Conservation (phyloP, 768 basidiomycete genomes). For the Tylopilus sp. region DNA sequence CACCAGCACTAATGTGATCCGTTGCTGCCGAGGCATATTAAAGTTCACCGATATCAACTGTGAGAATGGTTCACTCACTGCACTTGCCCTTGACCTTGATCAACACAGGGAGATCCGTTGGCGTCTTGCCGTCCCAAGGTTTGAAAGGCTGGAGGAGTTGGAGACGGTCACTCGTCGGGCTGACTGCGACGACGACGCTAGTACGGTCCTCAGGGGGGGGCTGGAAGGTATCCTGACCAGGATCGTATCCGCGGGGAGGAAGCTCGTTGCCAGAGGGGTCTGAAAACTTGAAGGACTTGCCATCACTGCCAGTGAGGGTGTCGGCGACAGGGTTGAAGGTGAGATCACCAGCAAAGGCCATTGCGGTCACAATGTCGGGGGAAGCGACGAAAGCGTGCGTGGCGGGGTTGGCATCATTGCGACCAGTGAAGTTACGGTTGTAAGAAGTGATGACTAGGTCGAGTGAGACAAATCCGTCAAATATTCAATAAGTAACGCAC, state of each 20-base stretch:
- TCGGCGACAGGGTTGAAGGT: slow-evolving; percentile 97
- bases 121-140: slow-evolving; percentile 92
- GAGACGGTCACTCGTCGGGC: slow-evolving; percentile 83
- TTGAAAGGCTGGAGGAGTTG: slow-evolving; percentile 87
- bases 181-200: slow-evolving; percentile 81
- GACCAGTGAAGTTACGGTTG: slow-evolving; percentile 99
- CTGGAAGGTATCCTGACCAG: slow-evolving; percentile 97
- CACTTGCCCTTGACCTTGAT: slow-evolving; percentile 99
- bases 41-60: neutral
- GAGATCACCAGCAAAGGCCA: slow-evolving; percentile 91
- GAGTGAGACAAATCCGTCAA: neutral
- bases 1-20: slow-evolving; percentile 95
- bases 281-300: slow-evolving; percentile 97
- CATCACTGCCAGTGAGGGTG: slow-evolving; percentile 80
- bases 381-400: slow-evolving; percentile 97
- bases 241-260: slow-evolving; percentile 93
- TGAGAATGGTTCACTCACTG: slow-evolving; percentile 53
- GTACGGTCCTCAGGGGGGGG: slow-evolving; percentile 85
- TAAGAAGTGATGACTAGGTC: slow-evolving; percentile 91
- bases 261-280: slow-evolving; percentile 89
- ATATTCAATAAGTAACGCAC: slow-evolving; percentile 41
- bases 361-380: slow-evolving; percentile 93
- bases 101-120: slow-evolving; percentile 82
- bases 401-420: slow-evolving; percentile 98
- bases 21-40: slow-evolving; percentile 47